Evolutionary conservation across 2,329 filamentous ascomycete species (phyloP).

Genomic region (Monosporascus sp.): DNA sequence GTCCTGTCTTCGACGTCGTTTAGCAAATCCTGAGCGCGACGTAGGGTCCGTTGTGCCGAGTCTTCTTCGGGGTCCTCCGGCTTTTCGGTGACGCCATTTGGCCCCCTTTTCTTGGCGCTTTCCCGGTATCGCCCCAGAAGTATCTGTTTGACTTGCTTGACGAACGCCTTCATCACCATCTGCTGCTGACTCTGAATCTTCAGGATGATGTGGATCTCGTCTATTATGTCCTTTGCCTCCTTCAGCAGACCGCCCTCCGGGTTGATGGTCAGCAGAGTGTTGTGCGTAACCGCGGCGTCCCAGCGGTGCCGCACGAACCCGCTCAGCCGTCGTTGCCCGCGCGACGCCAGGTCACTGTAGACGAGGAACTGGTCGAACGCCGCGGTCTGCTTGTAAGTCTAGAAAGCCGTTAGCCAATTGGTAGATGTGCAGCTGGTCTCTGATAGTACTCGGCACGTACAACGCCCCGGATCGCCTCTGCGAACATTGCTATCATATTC

Average conservation of each 20-base stretch:
- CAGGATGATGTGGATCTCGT: slow-evolving; percentile 27
- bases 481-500: slow-evolving; percentile 26
- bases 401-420: slow-evolving; percentile 5
- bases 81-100: background rate
- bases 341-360: background rate
- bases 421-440: too few relatives aligned
- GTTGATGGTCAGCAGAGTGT: slow-evolving; percentile 19
- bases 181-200: slow-evolving; percentile 21
- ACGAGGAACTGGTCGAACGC: slow-evolving; percentile 6
- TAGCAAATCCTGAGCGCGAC: background rate
- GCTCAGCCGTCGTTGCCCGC: background rate
- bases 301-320: too few relatives aligned
- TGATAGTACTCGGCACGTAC: slow-evolving; percentile 5
- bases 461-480: slow-evolving; percentile 22
- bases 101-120: too few relatives aligned
- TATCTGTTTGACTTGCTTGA: background rate
- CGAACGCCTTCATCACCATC: slow-evolving; percentile 1
- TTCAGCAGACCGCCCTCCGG: slow-evolving; percentile 23
- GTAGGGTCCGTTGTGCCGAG: background rate
- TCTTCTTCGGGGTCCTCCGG: background rate
- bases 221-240: slow-evolving; percentile 26
- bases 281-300: slow-evolving; percentile 5
- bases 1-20: slow-evolving; percentile 5
- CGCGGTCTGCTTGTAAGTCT: slow-evolving; percentile 5
- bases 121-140: background rate